Percentiles rank a stretch among this genome's conserved stretches.
These are phyloP conservation scores for Plasmodium chabaudi DNA, from an alignment of 169 alveolate species.

Conservation along the genomic window DNA sequence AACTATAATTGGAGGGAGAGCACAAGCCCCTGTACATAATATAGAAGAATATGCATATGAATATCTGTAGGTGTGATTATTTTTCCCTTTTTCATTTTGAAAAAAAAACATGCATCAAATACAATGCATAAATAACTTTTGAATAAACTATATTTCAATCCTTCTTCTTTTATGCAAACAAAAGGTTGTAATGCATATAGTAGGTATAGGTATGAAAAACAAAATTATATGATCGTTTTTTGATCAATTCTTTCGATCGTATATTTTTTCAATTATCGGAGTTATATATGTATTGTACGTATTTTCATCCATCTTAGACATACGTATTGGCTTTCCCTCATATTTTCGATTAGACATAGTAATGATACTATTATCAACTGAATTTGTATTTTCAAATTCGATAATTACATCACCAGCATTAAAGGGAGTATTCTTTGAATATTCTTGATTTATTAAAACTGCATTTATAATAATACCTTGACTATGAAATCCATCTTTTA, in stretches of 20 bases:
- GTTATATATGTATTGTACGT: conserved; percentile 17
- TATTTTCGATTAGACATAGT: conserved; percentile 84
- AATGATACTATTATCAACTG: conserved; percentile 80
- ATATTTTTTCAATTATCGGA: conserved; percentile 37
- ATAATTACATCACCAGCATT: conserved; percentile 82
- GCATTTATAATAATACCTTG: conserved; percentile 82
- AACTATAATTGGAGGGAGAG: neutral
- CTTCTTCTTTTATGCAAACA: no score
- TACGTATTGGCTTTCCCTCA: conserved; percentile 79
- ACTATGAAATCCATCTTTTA: conserved; percentile 82
- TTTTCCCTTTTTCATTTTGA: no score
- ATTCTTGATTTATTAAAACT: conserved; percentile 77
- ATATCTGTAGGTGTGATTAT: neutral
- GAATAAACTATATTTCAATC: no score
- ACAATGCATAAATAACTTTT: no score
- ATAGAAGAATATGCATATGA: neutral
- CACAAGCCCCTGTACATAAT: neutral
- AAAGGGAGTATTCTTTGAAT: conserved; percentile 79
- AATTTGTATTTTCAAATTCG: conserved; percentile 79
- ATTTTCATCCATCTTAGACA: conserved; percentile 45
- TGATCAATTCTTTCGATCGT: neutral
- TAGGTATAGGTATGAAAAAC: no score
- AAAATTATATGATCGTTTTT: no score
- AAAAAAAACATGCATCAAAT: no score
- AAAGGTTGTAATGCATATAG: no score